Conservation (phyloP, 352 stramenopile genomes). For the Globisporangium solare region DNA sequence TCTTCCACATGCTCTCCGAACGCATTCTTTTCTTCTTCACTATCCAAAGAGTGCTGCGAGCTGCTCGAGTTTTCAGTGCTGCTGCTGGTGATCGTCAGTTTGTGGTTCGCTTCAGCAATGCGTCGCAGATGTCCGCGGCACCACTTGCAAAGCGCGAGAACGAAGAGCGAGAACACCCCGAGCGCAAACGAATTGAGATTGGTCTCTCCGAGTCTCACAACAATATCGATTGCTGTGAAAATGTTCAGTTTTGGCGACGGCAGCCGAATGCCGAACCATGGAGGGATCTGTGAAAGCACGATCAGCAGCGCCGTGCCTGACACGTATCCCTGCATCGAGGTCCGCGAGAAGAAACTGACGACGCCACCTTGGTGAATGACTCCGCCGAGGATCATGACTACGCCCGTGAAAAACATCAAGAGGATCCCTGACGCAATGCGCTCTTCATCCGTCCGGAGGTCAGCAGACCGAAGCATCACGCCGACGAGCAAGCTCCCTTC, state of each 20-base stretch:
- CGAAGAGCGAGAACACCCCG: slow-evolving; percentile 36
- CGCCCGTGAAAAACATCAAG: slow-evolving; percentile 62
- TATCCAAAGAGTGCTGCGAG: not conserved
- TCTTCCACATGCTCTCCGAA: not conserved
- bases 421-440: slow-evolving; percentile 58
- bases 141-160: slow-evolving; percentile 42
- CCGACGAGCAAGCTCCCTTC: slow-evolving; percentile 65
- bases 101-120: not conserved
- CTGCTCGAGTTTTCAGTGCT: not conserved
- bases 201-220: slow-evolving; percentile 34
- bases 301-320: slow-evolving; percentile 64
- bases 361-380: slow-evolving; percentile 55
- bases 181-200: slow-evolving; percentile 52
- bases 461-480: slow-evolving; percentile 43
- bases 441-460: slow-evolving; percentile 49
- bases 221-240: slow-evolving; percentile 50
- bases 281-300: slow-evolving; percentile 55
- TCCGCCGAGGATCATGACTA: slow-evolving; percentile 52
- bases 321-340: slow-evolving; percentile 71
- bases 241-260: slow-evolving; percentile 44
- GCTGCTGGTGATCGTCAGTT: not conserved
- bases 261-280: slow-evolving; percentile 52
- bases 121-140: slow-evolving; percentile 15
- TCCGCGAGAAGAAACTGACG: slow-evolving; percentile 68
- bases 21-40: not conserved